Base-by-base conservation (phyloP, 2,329 filamentous ascomycete genomes). In the Beauveria bassiana region DNA sequence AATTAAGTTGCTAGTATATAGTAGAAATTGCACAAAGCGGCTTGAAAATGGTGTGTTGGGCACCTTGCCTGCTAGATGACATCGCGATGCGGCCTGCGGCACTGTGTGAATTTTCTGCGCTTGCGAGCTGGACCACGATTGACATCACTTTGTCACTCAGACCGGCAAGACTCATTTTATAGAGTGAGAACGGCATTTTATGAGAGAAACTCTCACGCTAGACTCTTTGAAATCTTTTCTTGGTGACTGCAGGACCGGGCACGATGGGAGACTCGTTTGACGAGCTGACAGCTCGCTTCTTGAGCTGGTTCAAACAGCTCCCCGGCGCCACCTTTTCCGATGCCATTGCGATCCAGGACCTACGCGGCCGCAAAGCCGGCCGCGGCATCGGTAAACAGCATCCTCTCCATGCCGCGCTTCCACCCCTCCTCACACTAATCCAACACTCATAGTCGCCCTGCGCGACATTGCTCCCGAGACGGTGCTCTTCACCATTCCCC, bases 401-500 rank as follows among this genome's bases (percentile, higher is more conserved):
- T 66, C 6, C 18, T 16, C 5, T 28, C 20, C n/a, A 7, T 40
- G 9, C 67, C 8, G 18, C 8, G 6, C 18, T 22, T 12, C 20
- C 22, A 22, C 10, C 12, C 24, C 6, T 9, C 24, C 6, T 9
- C 7, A 70, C 61, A 22, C 38, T 20, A 38, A 1, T 24, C 24
- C 14, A 1, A 2, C 10, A 2, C 31, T 34, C 14, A 28, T 65
- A 93, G 90, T 96, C 68, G 89, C 91, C 28, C 81, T 76, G 24
- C 72, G 81, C 62, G 84, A 91, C 64, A 90, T 96, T 59, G 75
- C 79, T 20, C 82, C 89, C 67, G 89, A 92, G 64, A 90, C 91
- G 61, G 83, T 88, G 53, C 81, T 96, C 49, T 96, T 96, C 77
- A 87, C 85, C 52, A 89, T 96, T 64, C 91, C 91, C 2, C 85